phyloP scores from a whole-genome alignment of 805 yeast genomes.

The Yamadazyma endophytica region DNA sequence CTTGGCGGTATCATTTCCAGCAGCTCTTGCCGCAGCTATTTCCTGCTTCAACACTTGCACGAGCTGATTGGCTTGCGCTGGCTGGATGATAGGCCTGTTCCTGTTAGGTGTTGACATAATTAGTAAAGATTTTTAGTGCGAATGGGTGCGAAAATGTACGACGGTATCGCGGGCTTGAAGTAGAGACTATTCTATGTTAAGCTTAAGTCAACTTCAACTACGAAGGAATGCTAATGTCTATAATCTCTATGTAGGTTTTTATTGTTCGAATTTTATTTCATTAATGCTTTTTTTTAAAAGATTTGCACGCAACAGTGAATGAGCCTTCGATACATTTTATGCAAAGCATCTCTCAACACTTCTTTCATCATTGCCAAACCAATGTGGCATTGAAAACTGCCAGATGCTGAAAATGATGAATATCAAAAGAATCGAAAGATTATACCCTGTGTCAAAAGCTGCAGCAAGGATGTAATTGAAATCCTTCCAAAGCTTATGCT shows the following conservation, averaged over 20 bases:
- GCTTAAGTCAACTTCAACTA: too few species aligned
- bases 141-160: too few species aligned
- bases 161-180: too few species aligned
- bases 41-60: slow-evolving; percentile 57
- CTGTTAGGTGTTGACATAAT: too few species aligned
- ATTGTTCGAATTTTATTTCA: too few species aligned
- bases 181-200: too few species aligned
- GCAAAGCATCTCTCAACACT: slow-evolving; percentile 48
- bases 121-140: too few species aligned
- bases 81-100: slow-evolving; percentile 34
- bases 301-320: too few species aligned
- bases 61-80: slow-evolving; percentile 53
- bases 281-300: too few species aligned
- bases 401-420: slow-evolving; percentile 30
- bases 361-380: slow-evolving; percentile 49
- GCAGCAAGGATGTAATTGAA: slow-evolving; percentile 49
- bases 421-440: slow-evolving; percentile 36
- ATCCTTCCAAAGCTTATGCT: slow-evolving; percentile 35
- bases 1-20: slow-evolving; percentile 55
- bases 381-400: slow-evolving; percentile 29
- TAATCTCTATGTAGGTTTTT: too few species aligned
- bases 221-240: too few species aligned
- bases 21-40: slow-evolving; percentile 56
- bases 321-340: too few species aligned
- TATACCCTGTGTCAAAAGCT: slow-evolving; percentile 49